Evolutionary conservation across 305 asterid genomes (phyloP), one percentile per base, ranked within the genome.

Genomic region (Fraxinus latifolia): DNA sequence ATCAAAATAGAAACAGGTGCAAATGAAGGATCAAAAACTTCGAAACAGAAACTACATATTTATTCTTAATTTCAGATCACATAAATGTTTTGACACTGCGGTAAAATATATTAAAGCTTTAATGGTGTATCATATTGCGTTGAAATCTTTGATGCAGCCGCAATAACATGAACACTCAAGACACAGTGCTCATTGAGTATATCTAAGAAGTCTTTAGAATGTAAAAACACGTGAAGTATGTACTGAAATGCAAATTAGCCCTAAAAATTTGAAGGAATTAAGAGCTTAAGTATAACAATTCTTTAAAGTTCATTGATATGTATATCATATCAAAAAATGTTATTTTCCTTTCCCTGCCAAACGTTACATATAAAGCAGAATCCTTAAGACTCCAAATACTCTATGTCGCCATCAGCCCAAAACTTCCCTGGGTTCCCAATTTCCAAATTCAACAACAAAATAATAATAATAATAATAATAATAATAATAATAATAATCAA

Each of bases 11-110:
- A 6, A 71, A 32, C 6, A 31, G 21, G 1, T 71, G 29, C 12
- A 15, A 33, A 71, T 32, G 76, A 71, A 71, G 44, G 44, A 71
- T 32, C 76, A 32, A 31, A 71, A 33, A 71, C 47, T 32, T 71
- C 39, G 14, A 71, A 71, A 7, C 76, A 71, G 76, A 71, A n/a
- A 33, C 76, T 62, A n/a, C 44, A n/a, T 33, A 19, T 77, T 70
- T 29, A 70, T 32, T 70, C 42, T 31, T 33, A 31, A 32, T 70
- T 67, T 70, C 76, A 31, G 23, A 31, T 70, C n/a, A 70, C 42
- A 2, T 14, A 15, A 70, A 70, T 0, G 65, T 2, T 77, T 70
- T 67, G 12, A 1, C 70, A 65, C 19, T 67, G 74, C 74, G 1
- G 3, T 37, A 79, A 60, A 81, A 27, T 2, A 73, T 53, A 25